Evolutionary conservation across 106 monocot genomes (phyloP).

Genomic region (Chionographis japonica): DNA sequence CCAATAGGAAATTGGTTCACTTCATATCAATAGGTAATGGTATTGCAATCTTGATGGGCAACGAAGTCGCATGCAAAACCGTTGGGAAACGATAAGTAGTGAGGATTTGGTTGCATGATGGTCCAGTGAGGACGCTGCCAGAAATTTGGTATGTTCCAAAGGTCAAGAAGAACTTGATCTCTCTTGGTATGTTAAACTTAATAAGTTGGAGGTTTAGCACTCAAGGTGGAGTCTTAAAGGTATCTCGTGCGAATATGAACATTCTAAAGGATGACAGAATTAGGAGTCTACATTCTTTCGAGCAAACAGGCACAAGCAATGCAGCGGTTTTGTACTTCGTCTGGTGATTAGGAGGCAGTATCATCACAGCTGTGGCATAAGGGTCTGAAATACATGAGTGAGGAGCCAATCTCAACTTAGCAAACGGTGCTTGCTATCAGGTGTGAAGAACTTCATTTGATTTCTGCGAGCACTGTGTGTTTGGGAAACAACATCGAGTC

Average conservation of each 20-base stretch:
- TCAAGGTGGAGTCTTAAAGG: neutral
- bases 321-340: neutral
- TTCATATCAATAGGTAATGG: neutral
- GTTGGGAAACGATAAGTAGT: neutral
- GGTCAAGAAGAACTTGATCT: neutral
- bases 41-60: neutral
- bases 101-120: neutral
- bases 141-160: neutral
- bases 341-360: neutral
- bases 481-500: neutral
- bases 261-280: neutral
- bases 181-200: neutral
- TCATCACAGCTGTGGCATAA: slow-evolving; percentile 6
- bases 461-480: slow-evolving; percentile 8
- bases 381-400: slow-evolving; percentile 6
- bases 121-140: neutral
- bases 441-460: neutral
- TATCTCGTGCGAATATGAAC: neutral
- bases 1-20: neutral
- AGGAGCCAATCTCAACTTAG: neutral
- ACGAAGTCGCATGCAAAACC: neutral
- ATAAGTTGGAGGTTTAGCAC: neutral
- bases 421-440: neutral
- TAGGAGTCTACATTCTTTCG: neutral
- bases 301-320: neutral